Base-by-base conservation (phyloP, 371 early-diverging fungal species). In the Mortierella sp. region DNA sequence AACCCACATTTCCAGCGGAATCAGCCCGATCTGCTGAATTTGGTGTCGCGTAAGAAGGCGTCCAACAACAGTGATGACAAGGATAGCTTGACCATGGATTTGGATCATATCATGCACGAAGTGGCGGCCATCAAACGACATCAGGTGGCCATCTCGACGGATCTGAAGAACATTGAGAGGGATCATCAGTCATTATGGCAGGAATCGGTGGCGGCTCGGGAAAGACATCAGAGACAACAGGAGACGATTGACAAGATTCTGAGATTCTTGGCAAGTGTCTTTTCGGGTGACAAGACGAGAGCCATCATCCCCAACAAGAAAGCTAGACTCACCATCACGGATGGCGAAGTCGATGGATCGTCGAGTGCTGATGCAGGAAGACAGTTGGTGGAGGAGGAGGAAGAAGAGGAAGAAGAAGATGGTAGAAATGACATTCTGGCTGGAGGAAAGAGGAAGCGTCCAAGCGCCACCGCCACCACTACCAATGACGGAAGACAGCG, bases 181-280 rank as follows among this genome's bases (percentile, higher is more conserved):
- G 95, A 96, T 58, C 94, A 95, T 69, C 92, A 93, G 67, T 66
- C 89, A 21, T 79, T 98, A n/a, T 97, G 97, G 98, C 88, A 86
- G 52, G 95, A 96, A 64, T 89, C 92, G 0, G 52, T 90, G 6
- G 80, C 85, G 2, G 82, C 93, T 6, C 85, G 93, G 19, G 92
- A 94, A 44, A 81, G 92, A 19, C 89, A 94, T 77, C 86, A 90
- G 49, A 80, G 90, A 55, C 97, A 97, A 65, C 95, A 97, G 72
- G 91, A 90, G 13, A 95, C 93, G 0, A 96, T 98, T 34, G 94
- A 97, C 80, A 96, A 95, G 73, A 94, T 94, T 21, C 56, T 94
- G 57, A 76, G 89, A 19, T 94, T 94, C 72, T 74, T 94, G 55
- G 94, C 94, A 0, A 87, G 92, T 2, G 88, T 94, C 21, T 94